A percentile compares a stretch with the other conserved stretches of the same genome.
These are phyloP conservation scores for Multifurca ochricompacta DNA, from an alignment of 768 basidiomycete species.

Conservation along the genomic window DNA sequence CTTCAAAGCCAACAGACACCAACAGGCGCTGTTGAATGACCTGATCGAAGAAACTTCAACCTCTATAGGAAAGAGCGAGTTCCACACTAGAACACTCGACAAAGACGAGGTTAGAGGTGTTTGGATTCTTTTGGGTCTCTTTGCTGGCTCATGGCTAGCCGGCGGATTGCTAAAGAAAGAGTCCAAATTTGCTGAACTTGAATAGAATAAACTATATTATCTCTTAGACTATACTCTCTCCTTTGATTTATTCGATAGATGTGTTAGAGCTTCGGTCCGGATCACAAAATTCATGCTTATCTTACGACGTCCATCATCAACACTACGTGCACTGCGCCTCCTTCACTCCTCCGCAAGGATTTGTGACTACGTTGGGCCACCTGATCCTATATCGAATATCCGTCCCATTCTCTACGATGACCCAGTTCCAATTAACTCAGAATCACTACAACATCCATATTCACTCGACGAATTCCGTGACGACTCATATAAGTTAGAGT, in stretches of 20 bases:
- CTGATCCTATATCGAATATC: conserved; percentile 71
- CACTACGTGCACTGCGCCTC: conserved; percentile 14
- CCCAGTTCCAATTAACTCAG: conserved; percentile 25
- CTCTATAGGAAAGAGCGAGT: neutral
- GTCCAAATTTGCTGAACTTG: conserved; percentile 21
- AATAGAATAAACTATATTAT: conserved; percentile 8
- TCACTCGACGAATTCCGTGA: conserved; percentile 64
- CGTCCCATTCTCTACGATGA: conserved; percentile 74
- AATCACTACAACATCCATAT: conserved; percentile 51
- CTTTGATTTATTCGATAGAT: no score
- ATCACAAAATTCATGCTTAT: conserved; percentile 6
- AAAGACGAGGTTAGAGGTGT: conserved; percentile 40
- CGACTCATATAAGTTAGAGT: conserved; percentile 36
- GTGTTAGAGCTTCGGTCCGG: conserved; percentile 1
- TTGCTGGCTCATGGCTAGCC: conserved; percentile 42
- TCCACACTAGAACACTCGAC: conserved; percentile 31
- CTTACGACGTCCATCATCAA: conserved; percentile 15
- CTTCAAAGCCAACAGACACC: neutral
- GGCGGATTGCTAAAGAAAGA: conserved; percentile 29
- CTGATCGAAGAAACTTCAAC: conserved; percentile 12
- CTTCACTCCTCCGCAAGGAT: conserved; percentile 15
- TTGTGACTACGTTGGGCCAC: conserved; percentile 51
- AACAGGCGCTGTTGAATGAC: conserved; percentile 11
- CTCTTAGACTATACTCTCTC: no score
- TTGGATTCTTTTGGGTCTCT: conserved; percentile 41